phyloP scores from a whole-genome alignment of 371 early-diverging fungal species.

The Nematocida displodere region DNA sequence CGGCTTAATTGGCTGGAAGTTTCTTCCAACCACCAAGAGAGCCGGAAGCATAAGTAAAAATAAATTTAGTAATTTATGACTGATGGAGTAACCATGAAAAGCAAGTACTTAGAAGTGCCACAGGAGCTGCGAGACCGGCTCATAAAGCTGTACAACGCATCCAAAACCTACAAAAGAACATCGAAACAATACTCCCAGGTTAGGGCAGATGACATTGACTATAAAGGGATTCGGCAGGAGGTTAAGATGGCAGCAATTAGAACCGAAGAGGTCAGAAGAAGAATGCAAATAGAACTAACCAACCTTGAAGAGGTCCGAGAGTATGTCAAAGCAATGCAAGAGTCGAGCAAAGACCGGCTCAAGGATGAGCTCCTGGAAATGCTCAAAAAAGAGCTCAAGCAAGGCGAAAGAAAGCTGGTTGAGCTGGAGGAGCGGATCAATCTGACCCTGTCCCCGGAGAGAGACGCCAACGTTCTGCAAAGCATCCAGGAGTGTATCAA shows the following conservation, averaged over 20 bases:
- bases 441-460: background rate
- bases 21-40: constrained; percentile 45
- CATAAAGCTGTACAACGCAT: constrained; percentile 5
- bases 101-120: constrained; percentile 35
- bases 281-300: constrained; percentile 18
- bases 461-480: constrained; percentile 17
- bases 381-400: constrained; percentile 4
- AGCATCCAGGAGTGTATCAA: constrained; percentile 18
- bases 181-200: background rate
- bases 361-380: constrained; percentile 25
- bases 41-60: constrained; percentile 37
- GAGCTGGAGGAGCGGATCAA: constrained; percentile 20
- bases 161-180: constrained; percentile 17
- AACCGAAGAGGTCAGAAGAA: constrained; percentile 34
- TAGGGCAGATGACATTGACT: constrained; percentile 32
- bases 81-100: constrained; percentile 9
- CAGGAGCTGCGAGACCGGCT: constrained; percentile 25
- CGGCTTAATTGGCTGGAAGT: constrained; percentile 57
- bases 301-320: constrained; percentile 38
- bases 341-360: background rate
- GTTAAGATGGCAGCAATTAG: constrained; percentile 30
- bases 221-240: constrained; percentile 31
- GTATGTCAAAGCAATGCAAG: constrained; percentile 5
- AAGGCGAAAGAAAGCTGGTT: constrained; percentile 19
- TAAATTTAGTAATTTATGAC: constrained; percentile 5